Percentiles rank a stretch among this genome's conserved stretches.
Evolutionary conservation across 2,329 filamentous ascomycete genomes (phyloP).

Genomic region (Pseudogymnoascus sp.): DNA sequence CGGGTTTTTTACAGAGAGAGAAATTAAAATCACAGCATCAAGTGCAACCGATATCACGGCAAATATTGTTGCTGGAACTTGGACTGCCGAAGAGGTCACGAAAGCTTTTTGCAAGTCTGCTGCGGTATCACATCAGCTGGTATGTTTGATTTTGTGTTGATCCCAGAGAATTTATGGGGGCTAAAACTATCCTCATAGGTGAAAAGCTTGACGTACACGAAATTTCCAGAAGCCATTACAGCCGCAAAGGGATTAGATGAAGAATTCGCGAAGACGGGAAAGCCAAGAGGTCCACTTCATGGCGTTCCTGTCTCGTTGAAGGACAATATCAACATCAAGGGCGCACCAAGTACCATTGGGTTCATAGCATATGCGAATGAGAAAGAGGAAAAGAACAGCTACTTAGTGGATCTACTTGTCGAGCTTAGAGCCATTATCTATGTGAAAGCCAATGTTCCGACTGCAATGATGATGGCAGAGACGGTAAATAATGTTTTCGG

Average conservation of each 20-base stretch:
- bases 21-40: slow-evolving; percentile 39
- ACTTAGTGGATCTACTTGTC: slow-evolving; percentile 45
- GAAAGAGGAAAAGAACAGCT: slow-evolving; percentile 32
- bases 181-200: slow-evolving; percentile 26
- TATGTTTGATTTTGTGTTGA: neutral
- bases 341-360: slow-evolving; percentile 41
- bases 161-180: neutral
- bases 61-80: slow-evolving; percentile 30
- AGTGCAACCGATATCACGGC: slow-evolving; percentile 27
- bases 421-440: slow-evolving; percentile 56
- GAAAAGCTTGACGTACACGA: slow-evolving; percentile 36
- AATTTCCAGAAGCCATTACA: slow-evolving; percentile 38
- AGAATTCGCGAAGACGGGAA: slow-evolving; percentile 28
- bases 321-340: slow-evolving; percentile 48
- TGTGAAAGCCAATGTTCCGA: slow-evolving; percentile 59
- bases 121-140: slow-evolving; percentile 45
- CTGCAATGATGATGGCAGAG: slow-evolving; percentile 43
- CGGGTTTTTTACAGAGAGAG: slow-evolving; percentile 28
- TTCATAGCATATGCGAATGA: slow-evolving; percentile 45
- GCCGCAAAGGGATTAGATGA: slow-evolving; percentile 37
- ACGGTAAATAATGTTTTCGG: slow-evolving; percentile 52
- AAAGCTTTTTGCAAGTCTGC: slow-evolving; percentile 46
- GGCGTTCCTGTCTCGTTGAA: slow-evolving; percentile 50
- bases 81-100: slow-evolving; percentile 43
- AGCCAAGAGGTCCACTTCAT: slow-evolving; percentile 48